Conservation (phyloP, 208 protist species). For the Entamoeba invadens region DNA sequence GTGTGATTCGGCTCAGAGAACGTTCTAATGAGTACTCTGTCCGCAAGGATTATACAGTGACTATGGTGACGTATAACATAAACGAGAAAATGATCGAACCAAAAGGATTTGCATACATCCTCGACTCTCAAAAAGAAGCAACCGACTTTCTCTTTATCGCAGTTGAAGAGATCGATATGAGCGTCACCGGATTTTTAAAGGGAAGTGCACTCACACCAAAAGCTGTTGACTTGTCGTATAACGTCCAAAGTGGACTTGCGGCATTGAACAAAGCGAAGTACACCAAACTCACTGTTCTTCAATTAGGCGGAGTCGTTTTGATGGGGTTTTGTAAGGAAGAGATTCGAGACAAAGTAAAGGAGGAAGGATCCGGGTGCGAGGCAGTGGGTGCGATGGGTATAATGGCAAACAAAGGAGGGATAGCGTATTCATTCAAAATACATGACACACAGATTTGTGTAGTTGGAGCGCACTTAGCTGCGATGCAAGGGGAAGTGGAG, state of each 20-base stretch:
- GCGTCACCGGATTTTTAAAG: background rate
- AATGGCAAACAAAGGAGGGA: slow-evolving; percentile 73
- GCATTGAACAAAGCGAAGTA: background rate
- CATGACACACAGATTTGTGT: slow-evolving; percentile 59
- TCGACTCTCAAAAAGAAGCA: background rate
- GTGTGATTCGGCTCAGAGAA: background rate
- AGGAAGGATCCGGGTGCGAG: background rate
- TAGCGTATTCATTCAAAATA: slow-evolving; percentile 53
- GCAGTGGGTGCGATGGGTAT: slow-evolving; percentile 29
- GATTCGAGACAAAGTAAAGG: background rate
- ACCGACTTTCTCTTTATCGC: background rate
- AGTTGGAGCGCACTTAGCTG: slow-evolving; percentile 64
- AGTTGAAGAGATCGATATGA: background rate
- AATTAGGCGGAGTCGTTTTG: background rate
- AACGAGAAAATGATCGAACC: background rate
- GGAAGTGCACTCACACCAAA: background rate
- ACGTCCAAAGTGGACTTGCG: background rate
- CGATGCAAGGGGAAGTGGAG: slow-evolving; percentile 54
- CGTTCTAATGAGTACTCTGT: background rate
- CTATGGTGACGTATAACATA: background rate
- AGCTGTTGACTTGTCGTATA: background rate
- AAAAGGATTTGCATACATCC: background rate
- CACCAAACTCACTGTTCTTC: background rate
- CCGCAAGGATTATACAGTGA: background rate
- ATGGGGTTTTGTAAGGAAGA: background rate